Evolutionary conservation across 805 yeast species (phyloP), one percentile per base, ranked within the genome.

Genomic region (Candida boidinii): DNA sequence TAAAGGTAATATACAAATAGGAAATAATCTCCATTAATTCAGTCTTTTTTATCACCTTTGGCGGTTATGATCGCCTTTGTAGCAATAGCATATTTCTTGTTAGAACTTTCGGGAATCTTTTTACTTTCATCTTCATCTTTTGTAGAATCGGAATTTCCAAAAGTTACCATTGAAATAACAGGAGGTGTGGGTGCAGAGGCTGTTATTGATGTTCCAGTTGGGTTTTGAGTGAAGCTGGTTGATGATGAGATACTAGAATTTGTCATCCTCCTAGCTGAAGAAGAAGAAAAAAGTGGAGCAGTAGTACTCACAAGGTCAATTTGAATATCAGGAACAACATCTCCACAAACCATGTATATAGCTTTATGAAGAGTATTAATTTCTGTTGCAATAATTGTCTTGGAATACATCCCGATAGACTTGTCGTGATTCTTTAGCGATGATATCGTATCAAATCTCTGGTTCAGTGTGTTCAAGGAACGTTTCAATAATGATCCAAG

Each of bases 41-140:
- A 54, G 30, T 54, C 58, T 22, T 45, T 48, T 36, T 54, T 54
- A 4, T 39, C 46, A 2, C 58, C 56, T 37, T 54, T 54, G 17
- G 46, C 42, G 13, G 24, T 42, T 28, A 38, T 46, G 17, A 51
- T 38, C 9, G 37, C 43, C 12, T 38, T 39, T 21, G 35, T 43
- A 9, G 35, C 42, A 17, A 34, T 32, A 5, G 34, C 33, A 29
- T 49, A 49, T 27, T 46, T 45, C 20, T 39, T 37, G 10, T n/a
- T n/a, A n/a, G n/a, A n/a, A n/a, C n/a, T n/a, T n/a, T n/a, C n/a
- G n/a, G n/a, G n/a, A n/a, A n/a, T n/a, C n/a, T n/a, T n/a, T n/a
- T n/a, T n/a, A n/a, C n/a, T n/a, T n/a, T n/a, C n/a, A n/a, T n/a
- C n/a, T n/a, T n/a, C n/a, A n/a, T n/a, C n/a, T n/a, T n/a, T n/a